phyloP scores from a whole-genome alignment of 2,329 filamentous ascomycete genomes.

The Tolypocladium sp. region DNA sequence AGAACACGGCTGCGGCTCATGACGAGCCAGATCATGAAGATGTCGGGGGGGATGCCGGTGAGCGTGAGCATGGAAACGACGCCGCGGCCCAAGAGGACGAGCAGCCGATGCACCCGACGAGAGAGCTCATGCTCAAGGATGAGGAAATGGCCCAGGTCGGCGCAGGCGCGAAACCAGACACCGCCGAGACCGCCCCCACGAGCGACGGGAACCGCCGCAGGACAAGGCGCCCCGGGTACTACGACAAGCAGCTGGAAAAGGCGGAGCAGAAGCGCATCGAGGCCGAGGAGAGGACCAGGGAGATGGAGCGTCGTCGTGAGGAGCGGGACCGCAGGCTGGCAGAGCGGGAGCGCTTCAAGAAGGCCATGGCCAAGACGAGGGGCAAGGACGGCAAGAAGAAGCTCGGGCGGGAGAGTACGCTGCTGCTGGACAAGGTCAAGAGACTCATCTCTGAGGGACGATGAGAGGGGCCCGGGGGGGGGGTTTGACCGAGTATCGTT shows the following conservation, averaged over 20 bases:
- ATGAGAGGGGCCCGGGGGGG: background rate
- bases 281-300: conserved; percentile 31
- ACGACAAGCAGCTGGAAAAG: conserved; percentile 52
- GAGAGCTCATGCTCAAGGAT: conserved; percentile 30
- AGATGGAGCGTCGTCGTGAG: conserved; percentile 40
- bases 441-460: conserved; percentile 48
- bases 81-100: conserved; percentile 8
- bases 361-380: conserved; percentile 65
- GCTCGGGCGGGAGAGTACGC: conserved; percentile 69
- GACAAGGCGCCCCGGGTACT: conserved; percentile 43
- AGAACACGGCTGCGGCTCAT: conserved; percentile 5
- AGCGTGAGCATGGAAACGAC: conserved; percentile 7
- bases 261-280: conserved; percentile 32
- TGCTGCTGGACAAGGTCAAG: conserved; percentile 71
- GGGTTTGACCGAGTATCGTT: too few species aligned
- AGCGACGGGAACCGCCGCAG: conserved; percentile 24
- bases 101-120: conserved; percentile 24
- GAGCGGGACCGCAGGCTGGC: conserved; percentile 58
- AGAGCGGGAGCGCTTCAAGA: conserved; percentile 54
- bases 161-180: conserved; percentile 3
- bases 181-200: conserved; percentile 5
- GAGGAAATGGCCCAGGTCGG: conserved; percentile 24
- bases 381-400: conserved; percentile 69
- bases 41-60: conserved; percentile 2
- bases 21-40: conserved; percentile 1